Base-by-base conservation (phyloP, 2,329 filamentous ascomycete genomes). In the Arthrobotrys conoides region DNA sequence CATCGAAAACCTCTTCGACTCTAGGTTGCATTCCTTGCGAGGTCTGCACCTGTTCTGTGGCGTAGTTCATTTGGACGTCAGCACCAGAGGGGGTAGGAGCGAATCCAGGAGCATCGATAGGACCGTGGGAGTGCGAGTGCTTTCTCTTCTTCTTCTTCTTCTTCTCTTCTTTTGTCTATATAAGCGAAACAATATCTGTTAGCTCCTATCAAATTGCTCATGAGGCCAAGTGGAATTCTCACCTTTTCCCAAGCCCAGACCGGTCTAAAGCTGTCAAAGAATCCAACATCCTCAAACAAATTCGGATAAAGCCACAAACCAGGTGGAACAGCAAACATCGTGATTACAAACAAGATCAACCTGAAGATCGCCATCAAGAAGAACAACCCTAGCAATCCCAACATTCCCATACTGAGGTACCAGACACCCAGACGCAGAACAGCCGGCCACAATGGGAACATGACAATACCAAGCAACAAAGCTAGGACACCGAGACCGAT, bases 191-290 rank as follows among this genome's bases (percentile, higher is more conserved):
- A 27, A 12, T 1, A 30, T 38, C 8, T 8, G 36, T 64, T 70
- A 46, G 46, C 55, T 20, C 33, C 38, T 3, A 30, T 44, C 51
- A 20, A 14, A 44, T 33, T 24, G 30, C 9, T 55, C 48, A 30
- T n/a, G n/a, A 44, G 33, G 36, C n/a, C 33, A 49, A 44, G 51
- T 14, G 18, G 41, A 8, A 59, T 33, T 27, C 89, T 85, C 84
- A 96, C 93, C 89, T 97, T 94, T 85, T 99, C 96, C 96, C 96
- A 99, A 77, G 93, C 96, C 95, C 96, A 99, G 5, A 97, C 86
- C 20, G 96, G 96, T 83, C 91, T 91, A 88, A 99, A 99, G 83
- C 93, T 96, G 84, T 99, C 96, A 85, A 99, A 92, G 86, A 99
- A 98, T 6, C 95, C 97, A 30, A 99, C 96, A 84, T 99, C 96